These are phyloP conservation scores for Lactarius psammicola DNA, from an alignment of 768 basidiomycete genomes.

Conservation along the genomic window DNA sequence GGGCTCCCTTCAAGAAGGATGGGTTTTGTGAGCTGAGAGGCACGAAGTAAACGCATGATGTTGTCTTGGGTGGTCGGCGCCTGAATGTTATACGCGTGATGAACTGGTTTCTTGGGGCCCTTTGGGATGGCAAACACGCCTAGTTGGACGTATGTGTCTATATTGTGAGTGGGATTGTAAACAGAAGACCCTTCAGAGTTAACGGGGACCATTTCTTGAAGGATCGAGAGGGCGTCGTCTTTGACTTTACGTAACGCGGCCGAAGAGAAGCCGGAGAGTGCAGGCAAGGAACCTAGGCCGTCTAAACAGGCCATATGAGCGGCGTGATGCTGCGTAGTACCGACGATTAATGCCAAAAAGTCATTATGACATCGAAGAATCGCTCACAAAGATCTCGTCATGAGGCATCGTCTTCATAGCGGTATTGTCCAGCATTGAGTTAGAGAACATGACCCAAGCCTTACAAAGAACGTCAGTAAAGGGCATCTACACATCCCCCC, in stretches of 20 bases:
- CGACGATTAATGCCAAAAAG: slow-evolving; percentile 21
- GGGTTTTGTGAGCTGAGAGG: slow-evolving; percentile 86
- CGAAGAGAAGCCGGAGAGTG: slow-evolving; percentile 60
- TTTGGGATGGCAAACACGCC: slow-evolving; percentile 72
- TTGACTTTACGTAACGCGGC: slow-evolving; percentile 62
- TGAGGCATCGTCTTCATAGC: slow-evolving; percentile 38
- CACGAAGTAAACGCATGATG: slow-evolving; percentile 83
- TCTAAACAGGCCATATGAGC: slow-evolving; percentile 92
- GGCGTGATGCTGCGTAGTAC: slow-evolving; percentile 69
- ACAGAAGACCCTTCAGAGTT: slow-evolving; percentile 31
- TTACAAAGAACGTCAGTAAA: slow-evolving; percentile 34
- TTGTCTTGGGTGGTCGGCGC: slow-evolving; percentile 90
- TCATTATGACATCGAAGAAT: not conserved
- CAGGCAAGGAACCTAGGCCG: slow-evolving; percentile 78
- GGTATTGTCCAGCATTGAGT: slow-evolving; percentile 47
- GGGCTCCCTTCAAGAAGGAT: slow-evolving; percentile 97
- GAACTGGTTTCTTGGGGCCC: slow-evolving; percentile 45
- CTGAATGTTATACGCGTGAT: slow-evolving; percentile 67
- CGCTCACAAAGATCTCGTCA: slow-evolving; percentile 67
- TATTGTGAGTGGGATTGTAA: slow-evolving; percentile 37
- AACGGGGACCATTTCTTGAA: slow-evolving; percentile 58
- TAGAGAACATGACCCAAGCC: slow-evolving; percentile 94
- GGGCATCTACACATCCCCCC: not conserved
- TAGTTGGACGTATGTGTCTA: slow-evolving; percentile 48
- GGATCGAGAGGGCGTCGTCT: slow-evolving; percentile 50